Evolutionary conservation across 176 grass and related monocot species (phyloP).

Genomic region (Musa acuminata): DNA sequence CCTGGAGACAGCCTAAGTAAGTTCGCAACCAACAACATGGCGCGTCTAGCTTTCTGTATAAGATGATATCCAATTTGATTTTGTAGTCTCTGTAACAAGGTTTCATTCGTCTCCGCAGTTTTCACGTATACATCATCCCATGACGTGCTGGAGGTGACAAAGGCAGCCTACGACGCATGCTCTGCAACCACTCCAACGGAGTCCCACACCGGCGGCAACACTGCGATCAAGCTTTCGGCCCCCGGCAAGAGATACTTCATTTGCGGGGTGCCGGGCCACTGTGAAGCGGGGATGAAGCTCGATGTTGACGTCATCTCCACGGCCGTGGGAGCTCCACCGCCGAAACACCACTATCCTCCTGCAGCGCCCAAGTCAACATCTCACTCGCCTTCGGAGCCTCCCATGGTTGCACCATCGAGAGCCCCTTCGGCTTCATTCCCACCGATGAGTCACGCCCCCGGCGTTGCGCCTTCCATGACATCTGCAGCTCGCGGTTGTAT

Average conservation of each 20-base stretch:
- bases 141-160: conserved; percentile 24
- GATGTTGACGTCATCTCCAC: conserved; percentile 12
- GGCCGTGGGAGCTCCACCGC: neutral
- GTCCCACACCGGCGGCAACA: conserved; percentile 21
- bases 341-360: neutral
- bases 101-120: conserved; percentile 21
- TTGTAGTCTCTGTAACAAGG: neutral
- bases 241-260: conserved; percentile 24
- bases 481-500: neutral
- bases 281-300: conserved; percentile 23
- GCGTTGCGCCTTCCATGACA: neutral
- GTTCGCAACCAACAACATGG: neutral
- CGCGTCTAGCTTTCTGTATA: neutral
- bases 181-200: conserved; percentile 1
- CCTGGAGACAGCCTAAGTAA: conserved; percentile 24
- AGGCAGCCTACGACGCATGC: conserved; percentile 13
- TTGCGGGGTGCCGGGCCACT: conserved; percentile 20
- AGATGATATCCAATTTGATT: neutral
- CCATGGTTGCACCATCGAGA: neutral
- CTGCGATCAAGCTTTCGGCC: neutral
- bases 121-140: conserved; percentile 17
- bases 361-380: neutral
- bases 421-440: neutral
- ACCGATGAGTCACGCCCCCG: neutral
- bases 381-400: neutral